phyloP scores from a whole-genome alignment of 164 flowering plant genomes.

The Vitis amurensis region DNA sequence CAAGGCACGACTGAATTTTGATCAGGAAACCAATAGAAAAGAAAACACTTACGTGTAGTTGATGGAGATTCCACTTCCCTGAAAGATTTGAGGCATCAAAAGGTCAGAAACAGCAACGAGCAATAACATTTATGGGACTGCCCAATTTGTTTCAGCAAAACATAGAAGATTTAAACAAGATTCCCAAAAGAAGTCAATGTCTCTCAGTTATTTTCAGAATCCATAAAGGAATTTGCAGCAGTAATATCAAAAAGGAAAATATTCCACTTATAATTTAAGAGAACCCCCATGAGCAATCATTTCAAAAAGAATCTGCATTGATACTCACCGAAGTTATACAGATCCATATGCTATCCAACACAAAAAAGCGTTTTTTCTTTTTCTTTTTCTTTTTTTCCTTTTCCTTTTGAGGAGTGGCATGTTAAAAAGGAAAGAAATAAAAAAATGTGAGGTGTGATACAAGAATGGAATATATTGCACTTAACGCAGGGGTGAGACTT shows the following conservation, averaged over 20 bases:
- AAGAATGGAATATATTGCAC: no score
- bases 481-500: neutral
- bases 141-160: neutral
- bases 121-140: neutral
- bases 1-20: neutral
- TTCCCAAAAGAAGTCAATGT: neutral
- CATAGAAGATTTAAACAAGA: neutral
- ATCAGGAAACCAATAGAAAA: neutral
- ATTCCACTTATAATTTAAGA: no score
- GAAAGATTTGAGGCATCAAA: slow-evolving; percentile 19
- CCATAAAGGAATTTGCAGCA: neutral
- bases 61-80: slow-evolving; percentile 45
- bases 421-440: no score
- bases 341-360: neutral
- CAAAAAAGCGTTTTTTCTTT: neutral
- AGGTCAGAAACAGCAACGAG: slow-evolving; percentile 14
- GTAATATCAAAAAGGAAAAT: neutral
- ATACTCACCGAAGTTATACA: neutral
- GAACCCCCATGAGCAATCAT: neutral
- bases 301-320: neutral
- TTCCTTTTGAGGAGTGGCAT: no score
- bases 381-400: no score
- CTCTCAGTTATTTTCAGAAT: neutral
- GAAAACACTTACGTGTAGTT: slow-evolving; percentile 39
- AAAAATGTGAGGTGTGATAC: no score